phyloP scores from a whole-genome alignment of 106 monocot species.

The Dendrobium officinale region DNA sequence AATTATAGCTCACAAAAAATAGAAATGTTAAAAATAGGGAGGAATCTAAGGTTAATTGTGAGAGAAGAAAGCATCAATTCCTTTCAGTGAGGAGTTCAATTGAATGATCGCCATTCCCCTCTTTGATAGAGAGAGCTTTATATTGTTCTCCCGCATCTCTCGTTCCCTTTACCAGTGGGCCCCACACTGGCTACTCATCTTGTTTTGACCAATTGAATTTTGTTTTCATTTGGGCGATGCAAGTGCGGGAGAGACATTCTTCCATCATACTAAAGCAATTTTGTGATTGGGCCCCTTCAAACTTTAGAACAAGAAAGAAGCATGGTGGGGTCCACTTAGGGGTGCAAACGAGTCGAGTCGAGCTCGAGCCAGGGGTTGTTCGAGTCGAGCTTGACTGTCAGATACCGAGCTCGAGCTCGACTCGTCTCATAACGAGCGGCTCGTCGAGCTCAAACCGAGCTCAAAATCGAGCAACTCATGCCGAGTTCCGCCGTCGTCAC shows the following conservation, averaged over 20 bases:
- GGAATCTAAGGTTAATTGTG: neutral
- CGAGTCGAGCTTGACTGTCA: too few relatives aligned
- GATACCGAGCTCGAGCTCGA: too few relatives aligned
- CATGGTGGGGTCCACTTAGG: neutral
- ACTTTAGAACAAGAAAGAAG: neutral
- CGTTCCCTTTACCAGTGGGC: neutral
- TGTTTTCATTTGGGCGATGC: neutral
- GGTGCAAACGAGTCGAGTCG: too few relatives aligned
- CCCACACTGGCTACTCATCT: neutral
- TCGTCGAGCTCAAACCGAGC: too few relatives aligned
- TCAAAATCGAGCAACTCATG: too few relatives aligned
- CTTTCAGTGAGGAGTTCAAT: neutral
- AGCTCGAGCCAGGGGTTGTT: too few relatives aligned
- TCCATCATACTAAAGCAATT: neutral
- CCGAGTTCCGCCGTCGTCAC: too few relatives aligned
- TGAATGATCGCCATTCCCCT: neutral
- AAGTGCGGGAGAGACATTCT: neutral
- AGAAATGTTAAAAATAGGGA: neutral
- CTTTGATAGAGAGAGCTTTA: neutral
- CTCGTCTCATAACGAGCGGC: too few relatives aligned
- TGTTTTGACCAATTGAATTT: constrained; percentile 3
- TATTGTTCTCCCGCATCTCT: neutral
- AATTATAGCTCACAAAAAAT: too few relatives aligned
- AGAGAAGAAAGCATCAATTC: constrained; percentile 3
- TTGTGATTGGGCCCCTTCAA: neutral